These are phyloP conservation scores for Cladorrhinum samala DNA, from an alignment of 495 filamentous ascomycete genomes.

Conservation along the genomic window DNA sequence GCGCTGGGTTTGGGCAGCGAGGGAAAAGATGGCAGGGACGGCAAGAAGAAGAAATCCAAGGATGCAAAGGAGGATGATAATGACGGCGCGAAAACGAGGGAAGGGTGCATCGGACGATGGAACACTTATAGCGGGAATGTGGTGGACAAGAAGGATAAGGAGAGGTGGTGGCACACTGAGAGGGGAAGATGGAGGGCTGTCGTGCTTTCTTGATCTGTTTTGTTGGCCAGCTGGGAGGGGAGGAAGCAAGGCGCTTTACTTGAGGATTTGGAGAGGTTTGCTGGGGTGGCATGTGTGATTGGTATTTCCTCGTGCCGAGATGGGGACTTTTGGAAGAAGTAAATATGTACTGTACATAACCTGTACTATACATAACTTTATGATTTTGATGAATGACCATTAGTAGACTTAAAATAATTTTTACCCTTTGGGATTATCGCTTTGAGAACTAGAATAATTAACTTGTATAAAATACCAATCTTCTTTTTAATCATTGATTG, in stretches of 20 bases:
- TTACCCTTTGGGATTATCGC: too few species aligned
- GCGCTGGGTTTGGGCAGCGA: constrained; percentile 15
- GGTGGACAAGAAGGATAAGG: constrained; percentile 41
- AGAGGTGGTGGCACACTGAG: constrained; percentile 47
- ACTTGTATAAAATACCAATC: too few species aligned
- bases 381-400: too few species aligned
- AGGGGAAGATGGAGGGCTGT: constrained; percentile 39
- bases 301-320: too few species aligned
- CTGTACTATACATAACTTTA: too few species aligned
- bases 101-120: constrained; percentile 52
- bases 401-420: too few species aligned
- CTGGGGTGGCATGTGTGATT: too few species aligned
- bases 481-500: too few species aligned
- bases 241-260: background rate
- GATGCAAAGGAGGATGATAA: constrained; percentile 18
- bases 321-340: too few species aligned
- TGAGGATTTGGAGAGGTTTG: background rate
- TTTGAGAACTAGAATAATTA: too few species aligned
- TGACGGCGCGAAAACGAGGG: constrained; percentile 19
- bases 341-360: too few species aligned
- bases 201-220: constrained; percentile 29
- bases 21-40: background rate
- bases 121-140: constrained; percentile 36
- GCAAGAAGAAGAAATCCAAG: constrained; percentile 1
- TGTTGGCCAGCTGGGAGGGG: background rate